These are phyloP conservation scores for Pythium volutum DNA, from an alignment of 352 stramenopile genomes.

Conservation along the genomic window DNA sequence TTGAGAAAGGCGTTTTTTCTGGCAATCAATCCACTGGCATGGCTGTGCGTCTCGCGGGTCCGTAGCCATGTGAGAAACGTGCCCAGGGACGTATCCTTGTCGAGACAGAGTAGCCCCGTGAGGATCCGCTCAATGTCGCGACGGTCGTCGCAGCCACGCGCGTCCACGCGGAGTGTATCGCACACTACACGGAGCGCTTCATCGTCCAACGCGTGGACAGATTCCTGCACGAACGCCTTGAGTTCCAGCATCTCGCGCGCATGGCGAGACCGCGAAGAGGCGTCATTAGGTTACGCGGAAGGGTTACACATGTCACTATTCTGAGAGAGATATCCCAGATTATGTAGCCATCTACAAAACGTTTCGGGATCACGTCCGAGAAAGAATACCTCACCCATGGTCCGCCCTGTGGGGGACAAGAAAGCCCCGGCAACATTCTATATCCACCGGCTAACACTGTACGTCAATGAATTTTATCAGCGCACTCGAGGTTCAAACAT, in stretches of 20 bases:
- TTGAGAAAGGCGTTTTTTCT: slow-evolving; percentile 49
- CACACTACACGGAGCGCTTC: slow-evolving; percentile 43
- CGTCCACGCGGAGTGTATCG: slow-evolving; percentile 61
- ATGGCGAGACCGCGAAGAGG: background rate
- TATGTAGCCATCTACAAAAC: background rate
- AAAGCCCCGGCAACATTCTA: no score
- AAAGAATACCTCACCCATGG: no score
- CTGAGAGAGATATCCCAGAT: background rate
- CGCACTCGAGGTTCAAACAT: no score
- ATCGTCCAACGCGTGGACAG: slow-evolving; percentile 46
- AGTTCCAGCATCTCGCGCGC: slow-evolving; percentile 48
- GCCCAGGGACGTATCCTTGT: slow-evolving; percentile 69
- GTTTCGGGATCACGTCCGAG: no score
- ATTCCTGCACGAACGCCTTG: slow-evolving; percentile 67
- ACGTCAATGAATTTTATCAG: no score
- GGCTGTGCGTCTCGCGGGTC: slow-evolving; percentile 18
- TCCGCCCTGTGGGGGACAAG: no score
- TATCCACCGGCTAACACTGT: no score
- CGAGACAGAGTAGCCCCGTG: slow-evolving; percentile 58
- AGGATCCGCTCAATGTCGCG: slow-evolving; percentile 58
- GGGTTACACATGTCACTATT: background rate
- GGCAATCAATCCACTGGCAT: slow-evolving; percentile 23
- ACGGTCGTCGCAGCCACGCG: slow-evolving; percentile 54
- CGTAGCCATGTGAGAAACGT: slow-evolving; percentile 70
- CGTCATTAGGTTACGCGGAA: background rate